Conservation (phyloP, 192 early-diverging fungal genomes). For the Gamsiella multidivaricata region DNA sequence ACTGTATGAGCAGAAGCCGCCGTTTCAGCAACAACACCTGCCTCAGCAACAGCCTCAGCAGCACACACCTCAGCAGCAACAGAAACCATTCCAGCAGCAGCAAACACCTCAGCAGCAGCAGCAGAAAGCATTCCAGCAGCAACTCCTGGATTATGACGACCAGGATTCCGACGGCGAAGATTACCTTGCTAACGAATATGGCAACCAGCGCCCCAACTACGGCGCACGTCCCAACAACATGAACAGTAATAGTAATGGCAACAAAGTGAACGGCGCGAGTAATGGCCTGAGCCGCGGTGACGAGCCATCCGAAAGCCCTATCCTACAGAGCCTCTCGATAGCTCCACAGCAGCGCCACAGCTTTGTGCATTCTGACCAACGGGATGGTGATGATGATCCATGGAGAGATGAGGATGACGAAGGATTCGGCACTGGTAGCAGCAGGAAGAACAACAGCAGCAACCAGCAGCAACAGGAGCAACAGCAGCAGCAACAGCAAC, state of each 20-base stretch:
- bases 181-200: constrained; percentile 21
- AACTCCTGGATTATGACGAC: constrained; percentile 41
- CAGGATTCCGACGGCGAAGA: constrained; percentile 48
- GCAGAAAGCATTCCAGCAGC: constrained; percentile 28
- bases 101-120: constrained; percentile 8
- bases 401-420: constrained; percentile 55
- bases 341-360: constrained; percentile 35
- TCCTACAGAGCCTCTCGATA: not conserved
- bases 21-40: constrained; percentile 19
- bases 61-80: constrained; percentile 19
- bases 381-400: constrained; percentile 41
- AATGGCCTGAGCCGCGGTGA: constrained; percentile 1
- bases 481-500: constrained; percentile 12
- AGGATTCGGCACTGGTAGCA: constrained; percentile 25
- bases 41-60: constrained; percentile 19
- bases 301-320: constrained; percentile 8
- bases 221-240: not conserved
- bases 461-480: not conserved
- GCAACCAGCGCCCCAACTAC: not conserved
- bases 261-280: constrained; percentile 10
- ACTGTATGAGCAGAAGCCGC: constrained; percentile 22
- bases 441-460: constrained; percentile 12
- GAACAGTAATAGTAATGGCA: not conserved
- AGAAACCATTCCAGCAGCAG: constrained; percentile 8
- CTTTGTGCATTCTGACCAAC: constrained; percentile 30